Conservation (phyloP, 2,329 filamentous ascomycete genomes). For the Teratosphaeria destructans region DNA sequence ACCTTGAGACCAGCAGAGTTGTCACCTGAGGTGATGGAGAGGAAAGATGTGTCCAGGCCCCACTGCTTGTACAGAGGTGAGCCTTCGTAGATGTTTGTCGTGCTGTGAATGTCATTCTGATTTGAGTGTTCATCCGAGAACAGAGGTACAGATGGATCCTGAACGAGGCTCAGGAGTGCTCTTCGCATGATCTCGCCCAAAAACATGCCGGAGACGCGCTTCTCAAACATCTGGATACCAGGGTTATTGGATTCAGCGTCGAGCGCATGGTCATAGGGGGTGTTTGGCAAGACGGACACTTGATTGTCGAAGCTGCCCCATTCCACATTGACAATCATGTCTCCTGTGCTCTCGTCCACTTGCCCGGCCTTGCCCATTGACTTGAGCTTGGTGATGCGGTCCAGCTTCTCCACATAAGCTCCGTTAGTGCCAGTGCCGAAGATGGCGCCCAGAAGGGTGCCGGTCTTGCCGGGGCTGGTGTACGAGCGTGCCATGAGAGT, state of each 20-base stretch:
- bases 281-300: slow-evolving; percentile 77
- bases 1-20: slow-evolving; percentile 59
- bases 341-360: slow-evolving; percentile 69
- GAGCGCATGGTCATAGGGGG: slow-evolving; percentile 67
- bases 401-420: slow-evolving; percentile 87
- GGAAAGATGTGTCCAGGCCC: slow-evolving; percentile 83
- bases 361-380: slow-evolving; percentile 38
- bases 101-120: slow-evolving; percentile 56
- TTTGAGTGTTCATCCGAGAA: slow-evolving; percentile 69
- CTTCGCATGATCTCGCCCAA: slow-evolving; percentile 84
- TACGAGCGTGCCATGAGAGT: slow-evolving; percentile 97
- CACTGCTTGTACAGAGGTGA: slow-evolving; percentile 67
- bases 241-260: slow-evolving; percentile 79
- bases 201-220: slow-evolving; percentile 97
- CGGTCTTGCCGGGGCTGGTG: slow-evolving; percentile 76
- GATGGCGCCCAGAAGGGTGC: slow-evolving; percentile 86
- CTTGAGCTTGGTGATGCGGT: slow-evolving; percentile 68
- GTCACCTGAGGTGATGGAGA: slow-evolving; percentile 80
- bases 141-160: slow-evolving; percentile 55
- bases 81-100: slow-evolving; percentile 55
- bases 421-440: slow-evolving; percentile 97
- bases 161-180: slow-evolving; percentile 61
- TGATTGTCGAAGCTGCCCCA: slow-evolving; percentile 98
- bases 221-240: slow-evolving; percentile 97
- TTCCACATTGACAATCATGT: slow-evolving; percentile 97